phyloP scores from a whole-genome alignment of 352 stramenopile genomes.

The Phytophthora rubi region DNA sequence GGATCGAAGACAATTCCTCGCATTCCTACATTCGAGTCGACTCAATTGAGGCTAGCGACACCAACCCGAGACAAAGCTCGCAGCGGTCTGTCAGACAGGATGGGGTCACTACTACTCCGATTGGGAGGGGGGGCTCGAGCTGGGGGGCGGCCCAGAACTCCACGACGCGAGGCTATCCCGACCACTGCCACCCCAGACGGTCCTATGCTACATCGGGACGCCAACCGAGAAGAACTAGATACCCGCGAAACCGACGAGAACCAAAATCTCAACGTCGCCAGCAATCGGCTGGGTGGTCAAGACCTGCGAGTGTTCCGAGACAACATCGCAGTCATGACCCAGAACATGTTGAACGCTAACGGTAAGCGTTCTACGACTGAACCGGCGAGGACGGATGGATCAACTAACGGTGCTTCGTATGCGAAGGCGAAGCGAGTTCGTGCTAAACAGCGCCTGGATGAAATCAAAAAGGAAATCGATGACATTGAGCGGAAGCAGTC shows the following conservation, averaged over 20 bases:
- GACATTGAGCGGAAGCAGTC: not conserved
- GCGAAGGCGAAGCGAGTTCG: not conserved
- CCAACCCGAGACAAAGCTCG: not conserved
- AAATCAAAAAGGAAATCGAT: not conserved
- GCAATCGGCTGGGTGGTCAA: constrained; percentile 3
- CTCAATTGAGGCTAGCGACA: not conserved
- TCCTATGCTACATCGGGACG: not conserved
- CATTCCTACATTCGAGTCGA: not conserved
- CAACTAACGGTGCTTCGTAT: not conserved
- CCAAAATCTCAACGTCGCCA: not conserved
- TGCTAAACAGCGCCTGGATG: not conserved
- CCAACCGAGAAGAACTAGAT: not conserved
- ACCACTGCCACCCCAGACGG: not conserved
- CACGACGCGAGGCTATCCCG: not conserved
- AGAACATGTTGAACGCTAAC: not conserved
- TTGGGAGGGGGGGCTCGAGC: not conserved
- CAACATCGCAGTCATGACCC: constrained; percentile 2
- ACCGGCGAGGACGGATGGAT: not conserved
- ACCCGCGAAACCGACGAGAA: not conserved
- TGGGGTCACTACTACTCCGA: not conserved
- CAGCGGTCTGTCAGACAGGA: not conserved
- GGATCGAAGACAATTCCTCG: no score
- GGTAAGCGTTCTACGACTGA: not conserved
- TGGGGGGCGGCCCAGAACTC: not conserved
- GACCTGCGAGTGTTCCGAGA: constrained; percentile 7